A percentile compares a stretch with the other conserved stretches of the same genome.
Evolutionary conservation across 768 basidiomycete species (phyloP).

Genomic region (Lactarius quietus): DNA sequence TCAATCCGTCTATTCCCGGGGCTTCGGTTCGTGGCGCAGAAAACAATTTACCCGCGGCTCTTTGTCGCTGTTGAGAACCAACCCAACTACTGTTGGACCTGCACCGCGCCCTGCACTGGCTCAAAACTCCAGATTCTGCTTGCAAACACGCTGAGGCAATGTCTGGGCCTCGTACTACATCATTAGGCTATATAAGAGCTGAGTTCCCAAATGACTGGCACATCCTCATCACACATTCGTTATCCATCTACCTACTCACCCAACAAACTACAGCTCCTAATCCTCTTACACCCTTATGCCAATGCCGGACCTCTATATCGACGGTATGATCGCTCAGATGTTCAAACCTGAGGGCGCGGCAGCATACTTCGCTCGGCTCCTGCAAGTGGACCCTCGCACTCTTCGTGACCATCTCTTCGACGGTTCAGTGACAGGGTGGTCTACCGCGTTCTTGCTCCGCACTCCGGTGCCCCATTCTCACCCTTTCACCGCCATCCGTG

Average conservation of each 20-base stretch:
- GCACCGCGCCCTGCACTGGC: background rate
- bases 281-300: background rate
- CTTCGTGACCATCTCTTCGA: background rate
- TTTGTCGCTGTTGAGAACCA: background rate
- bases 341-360: background rate
- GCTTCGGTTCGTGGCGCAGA: background rate
- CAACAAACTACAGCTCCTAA: background rate
- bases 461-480: background rate
- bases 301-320: constrained; percentile 4
- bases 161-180: background rate
- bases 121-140: background rate
- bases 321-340: constrained; percentile 12
- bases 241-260: background rate
- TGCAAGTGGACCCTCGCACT: background rate
- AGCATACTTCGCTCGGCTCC: constrained; percentile 2
- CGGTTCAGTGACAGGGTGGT: background rate
- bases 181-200: background rate
- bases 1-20: background rate
- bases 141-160: background rate
- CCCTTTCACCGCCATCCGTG: background rate
- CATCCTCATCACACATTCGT: background rate
- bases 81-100: constrained; percentile 1
- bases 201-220: background rate
- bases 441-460: constrained; percentile 9
- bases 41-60: background rate